Conservation (phyloP, 1,139 yeast genomes). For the Taphrina wiesneri region DNA sequence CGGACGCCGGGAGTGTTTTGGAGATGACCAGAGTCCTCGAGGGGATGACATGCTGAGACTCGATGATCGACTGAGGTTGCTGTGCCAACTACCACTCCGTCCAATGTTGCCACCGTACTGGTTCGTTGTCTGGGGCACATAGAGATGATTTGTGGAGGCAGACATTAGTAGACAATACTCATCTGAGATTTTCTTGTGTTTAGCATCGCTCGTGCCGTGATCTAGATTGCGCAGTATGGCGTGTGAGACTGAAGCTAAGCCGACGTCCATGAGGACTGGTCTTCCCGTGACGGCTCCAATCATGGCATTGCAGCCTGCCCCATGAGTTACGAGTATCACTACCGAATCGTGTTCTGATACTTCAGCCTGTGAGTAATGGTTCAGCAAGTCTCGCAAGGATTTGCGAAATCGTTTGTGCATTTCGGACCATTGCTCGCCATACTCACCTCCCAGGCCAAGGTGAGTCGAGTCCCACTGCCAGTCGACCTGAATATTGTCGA, state of each 20-base stretch:
- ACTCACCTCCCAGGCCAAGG: constrained; percentile 47
- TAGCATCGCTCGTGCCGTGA: background rate
- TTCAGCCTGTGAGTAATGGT: constrained; percentile 40
- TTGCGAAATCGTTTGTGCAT: constrained; percentile 46
- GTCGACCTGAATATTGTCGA: constrained; percentile 38
- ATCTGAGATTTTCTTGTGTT: constrained; percentile 20
- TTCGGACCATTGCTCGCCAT: constrained; percentile 48
- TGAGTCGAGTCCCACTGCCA: constrained; percentile 43
- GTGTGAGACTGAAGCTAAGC: constrained; percentile 45
- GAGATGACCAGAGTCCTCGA: constrained; percentile 1
- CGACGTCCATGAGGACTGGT: constrained; percentile 46
- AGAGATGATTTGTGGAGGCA: background rate
- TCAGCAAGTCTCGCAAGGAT: constrained; percentile 43
- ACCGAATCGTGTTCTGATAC: constrained; percentile 37
- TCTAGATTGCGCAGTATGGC: constrained; percentile 39
- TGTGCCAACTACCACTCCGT: constrained; percentile 8
- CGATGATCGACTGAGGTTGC: background rate
- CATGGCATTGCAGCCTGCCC: constrained; percentile 49
- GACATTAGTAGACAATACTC: constrained; percentile 13
- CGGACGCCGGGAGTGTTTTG: constrained; percentile 1
- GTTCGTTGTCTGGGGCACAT: background rate
- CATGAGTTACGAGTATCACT: constrained; percentile 48
- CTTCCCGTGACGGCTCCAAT: constrained; percentile 44
- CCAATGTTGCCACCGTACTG: background rate
- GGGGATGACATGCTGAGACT: constrained; percentile 3